Evolutionary conservation across 495 filamentous ascomycete genomes (phyloP).

Genomic region (Penicillium canescens): DNA sequence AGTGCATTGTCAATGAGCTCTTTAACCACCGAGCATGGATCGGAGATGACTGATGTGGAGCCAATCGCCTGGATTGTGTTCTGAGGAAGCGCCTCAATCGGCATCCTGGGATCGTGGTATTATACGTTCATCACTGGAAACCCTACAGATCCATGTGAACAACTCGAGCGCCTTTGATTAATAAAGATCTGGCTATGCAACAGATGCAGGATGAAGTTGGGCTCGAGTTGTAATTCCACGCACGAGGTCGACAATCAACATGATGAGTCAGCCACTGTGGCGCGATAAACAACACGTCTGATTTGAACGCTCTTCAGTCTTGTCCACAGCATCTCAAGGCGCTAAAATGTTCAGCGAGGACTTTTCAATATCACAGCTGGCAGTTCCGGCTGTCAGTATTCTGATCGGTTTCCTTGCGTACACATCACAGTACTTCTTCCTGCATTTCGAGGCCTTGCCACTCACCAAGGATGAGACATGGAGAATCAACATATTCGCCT

Average conservation of each 20-base stretch:
- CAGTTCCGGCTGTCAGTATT: conserved; percentile 62
- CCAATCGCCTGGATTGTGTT: conserved; percentile 66
- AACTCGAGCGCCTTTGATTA: not conserved
- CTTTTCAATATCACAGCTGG: conserved; percentile 44
- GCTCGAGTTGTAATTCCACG: not conserved
- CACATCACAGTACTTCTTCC: conserved; percentile 79
- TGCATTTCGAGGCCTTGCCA: conserved; percentile 67
- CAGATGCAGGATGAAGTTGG: not conserved
- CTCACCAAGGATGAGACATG: conserved; percentile 59
- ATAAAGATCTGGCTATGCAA: not conserved
- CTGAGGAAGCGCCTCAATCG: conserved; percentile 67
- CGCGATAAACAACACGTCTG: conserved; percentile 24
- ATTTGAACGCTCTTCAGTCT: conserved; percentile 1
- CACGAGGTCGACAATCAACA: conserved; percentile 22
- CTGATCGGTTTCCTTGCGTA: conserved; percentile 82
- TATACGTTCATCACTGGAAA: conserved; percentile 12
- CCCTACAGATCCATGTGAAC: not conserved
- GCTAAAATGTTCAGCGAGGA: conserved; percentile 23
- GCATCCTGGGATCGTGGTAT: conserved; percentile 41
- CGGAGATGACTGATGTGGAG: conserved; percentile 70
- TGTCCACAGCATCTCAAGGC: not conserved
- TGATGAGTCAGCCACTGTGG: not conserved
- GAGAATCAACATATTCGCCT: conserved; percentile 73
- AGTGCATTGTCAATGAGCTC: conserved; percentile 92
- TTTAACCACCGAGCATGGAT: conserved; percentile 76